Base-by-base conservation (phyloP, 306 rosid species). In the Cajanus cajan region DNA sequence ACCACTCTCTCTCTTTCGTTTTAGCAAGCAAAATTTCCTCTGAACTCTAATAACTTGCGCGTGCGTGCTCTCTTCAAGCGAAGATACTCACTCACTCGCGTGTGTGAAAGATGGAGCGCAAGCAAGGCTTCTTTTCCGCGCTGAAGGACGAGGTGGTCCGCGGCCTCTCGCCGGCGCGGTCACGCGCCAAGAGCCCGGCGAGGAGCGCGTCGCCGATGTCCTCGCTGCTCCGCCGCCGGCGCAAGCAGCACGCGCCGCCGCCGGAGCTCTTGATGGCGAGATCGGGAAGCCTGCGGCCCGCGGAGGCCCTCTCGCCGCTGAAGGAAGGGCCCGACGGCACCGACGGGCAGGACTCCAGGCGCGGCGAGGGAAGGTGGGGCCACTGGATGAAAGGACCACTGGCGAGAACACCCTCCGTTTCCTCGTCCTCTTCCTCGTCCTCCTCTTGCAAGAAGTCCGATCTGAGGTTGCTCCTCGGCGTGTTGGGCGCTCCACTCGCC, bases 251-350 rank as follows among this genome's bases (percentile, higher is more conserved):
- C 75, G 85, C 71, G 62, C 88, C 92, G 3, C 90, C 84, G 8
- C 90, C 94, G 11, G 96, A 95, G 73, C 43, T 76, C 37, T 57
- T 87, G 78, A 58, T 96, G 19, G 59, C 89, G 86, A 96, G 99
- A 96, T 96, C 99, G 80, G 94, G 99, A 9, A 91, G 91, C 71
- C 43, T 91, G 75, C 87, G 98, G 83, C 97, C 91, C 4, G 57
- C 88, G 24, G 99, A 96, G 82, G 96, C 99, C 3, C 78, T 96
- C 67, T 91, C 99, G n/a, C 99, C 99, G 68, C 82, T 96, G 77
- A 93, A 84, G 84, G 99, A 96, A 64, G 99, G 99, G 0, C 99
- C 99, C 6, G 97, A 93, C 72, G 97, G 88, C 8, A 91, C 91
- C 63, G 94, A 93, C 68, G 87, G 82, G 0, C 78, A 65, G 4